Evolutionary conservation across 2,329 filamentous ascomycete genomes (phyloP).

Genomic region (Cladosporium sp.): DNA sequence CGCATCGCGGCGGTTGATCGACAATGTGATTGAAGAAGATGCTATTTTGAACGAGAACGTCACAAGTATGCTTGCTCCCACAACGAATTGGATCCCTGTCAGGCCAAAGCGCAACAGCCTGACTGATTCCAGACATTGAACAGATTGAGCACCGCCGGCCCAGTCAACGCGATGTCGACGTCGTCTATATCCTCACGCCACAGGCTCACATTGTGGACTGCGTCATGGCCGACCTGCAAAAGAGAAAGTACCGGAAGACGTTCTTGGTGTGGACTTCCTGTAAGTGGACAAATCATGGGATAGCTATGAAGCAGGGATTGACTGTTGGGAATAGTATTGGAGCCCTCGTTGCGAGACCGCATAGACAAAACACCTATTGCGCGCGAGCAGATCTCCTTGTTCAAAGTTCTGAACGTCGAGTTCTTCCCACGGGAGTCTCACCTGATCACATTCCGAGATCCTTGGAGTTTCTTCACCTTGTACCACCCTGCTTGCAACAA

Average conservation of each 20-base stretch:
- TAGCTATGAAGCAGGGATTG: constrained; percentile 23
- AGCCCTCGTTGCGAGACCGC: constrained; percentile 68
- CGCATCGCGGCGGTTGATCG: constrained; percentile 77
- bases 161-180: constrained; percentile 86
- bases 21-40: constrained; percentile 92
- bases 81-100: not conserved
- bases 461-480: constrained; percentile 90
- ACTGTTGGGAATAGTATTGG: constrained; percentile 57
- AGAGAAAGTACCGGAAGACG: constrained; percentile 74
- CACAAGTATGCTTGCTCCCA: constrained; percentile 66
- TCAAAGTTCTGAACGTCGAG: constrained; percentile 81
- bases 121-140: constrained; percentile 74
- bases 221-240: constrained; percentile 87
- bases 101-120: constrained; percentile 28
- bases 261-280: constrained; percentile 83
- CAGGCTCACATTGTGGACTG: constrained; percentile 89
- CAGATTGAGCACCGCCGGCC: constrained; percentile 84
- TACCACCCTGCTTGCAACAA: constrained; percentile 90
- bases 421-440: constrained; percentile 91
- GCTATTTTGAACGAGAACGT: constrained; percentile 96
- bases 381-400: constrained; percentile 74
- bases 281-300: constrained; percentile 39
- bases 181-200: constrained; percentile 87
- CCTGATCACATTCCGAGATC: constrained; percentile 86
- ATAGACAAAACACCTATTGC: constrained; percentile 71